Evolutionary conservation across 192 early-diverging fungal species (phyloP).

Genomic region (Haplosporangium gracile): DNA sequence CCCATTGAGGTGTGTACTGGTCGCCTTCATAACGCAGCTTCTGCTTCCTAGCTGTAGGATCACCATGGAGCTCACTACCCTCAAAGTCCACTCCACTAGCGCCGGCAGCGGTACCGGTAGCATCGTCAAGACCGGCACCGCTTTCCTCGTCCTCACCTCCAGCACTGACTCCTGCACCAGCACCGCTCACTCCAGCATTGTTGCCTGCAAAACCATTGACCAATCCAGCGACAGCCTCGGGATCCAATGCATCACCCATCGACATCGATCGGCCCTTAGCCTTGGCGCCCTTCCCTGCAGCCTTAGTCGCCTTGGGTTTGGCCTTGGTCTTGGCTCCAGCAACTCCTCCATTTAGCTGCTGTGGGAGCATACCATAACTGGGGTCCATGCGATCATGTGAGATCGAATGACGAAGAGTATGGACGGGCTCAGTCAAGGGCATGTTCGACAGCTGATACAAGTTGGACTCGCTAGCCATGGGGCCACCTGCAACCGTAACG

Average conservation of each 20-base stretch:
- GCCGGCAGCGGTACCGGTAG: not conserved
- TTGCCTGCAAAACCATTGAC: not conserved
- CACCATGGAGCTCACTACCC: slow-evolving; percentile 59
- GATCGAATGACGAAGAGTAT: slow-evolving; percentile 38
- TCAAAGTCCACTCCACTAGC: slow-evolving; percentile 53
- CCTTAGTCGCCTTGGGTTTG: slow-evolving; percentile 26
- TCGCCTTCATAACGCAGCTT: slow-evolving; percentile 79
- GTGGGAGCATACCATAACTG: slow-evolving; percentile 19
- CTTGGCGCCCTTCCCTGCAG: slow-evolving; percentile 6
- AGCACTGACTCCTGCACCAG: not conserved
- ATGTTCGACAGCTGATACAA: slow-evolving; percentile 31
- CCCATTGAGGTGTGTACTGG: slow-evolving; percentile 87
- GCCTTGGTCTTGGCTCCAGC: slow-evolving; percentile 26
- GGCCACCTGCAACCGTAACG: slow-evolving; percentile 7
- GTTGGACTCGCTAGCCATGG: slow-evolving; percentile 17
- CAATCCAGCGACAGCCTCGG: not conserved
- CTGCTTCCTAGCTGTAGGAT: slow-evolving; percentile 75
- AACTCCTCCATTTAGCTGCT: not conserved
- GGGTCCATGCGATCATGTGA: slow-evolving; percentile 47
- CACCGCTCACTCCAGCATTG: not conserved
- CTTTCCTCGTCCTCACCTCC: slow-evolving; percentile 40
- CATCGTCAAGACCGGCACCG: slow-evolving; percentile 28
- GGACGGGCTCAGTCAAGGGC: slow-evolving; percentile 19
- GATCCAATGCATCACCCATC: slow-evolving; percentile 45
- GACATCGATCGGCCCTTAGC: slow-evolving; percentile 49